Base-by-base conservation (phyloP, 2,329 filamentous ascomycete genomes). In the Colletotrichum cuscutae region DNA sequence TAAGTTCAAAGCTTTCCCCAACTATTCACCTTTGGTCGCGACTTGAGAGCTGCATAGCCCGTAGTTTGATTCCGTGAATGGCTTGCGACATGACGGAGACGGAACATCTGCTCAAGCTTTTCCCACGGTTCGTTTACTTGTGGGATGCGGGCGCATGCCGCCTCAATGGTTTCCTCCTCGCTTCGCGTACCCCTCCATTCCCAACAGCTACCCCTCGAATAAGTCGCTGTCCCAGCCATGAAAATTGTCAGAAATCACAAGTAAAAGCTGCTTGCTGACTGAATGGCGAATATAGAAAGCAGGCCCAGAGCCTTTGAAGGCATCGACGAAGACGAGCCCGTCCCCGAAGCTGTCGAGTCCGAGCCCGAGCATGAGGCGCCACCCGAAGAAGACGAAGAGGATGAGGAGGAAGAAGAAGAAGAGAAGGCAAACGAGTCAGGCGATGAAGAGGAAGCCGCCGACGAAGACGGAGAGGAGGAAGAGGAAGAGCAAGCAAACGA, bases 401-500 rank as follows among this genome's bases (percentile, higher is more conserved):
- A 86, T 62, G 83, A 85, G 65, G 84, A 86, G 63, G 86, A 88
- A 54, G 85, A 88, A 9, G 86, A 86, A 73, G 82, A 80, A 37
- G 80, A 77, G 56, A 81, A 80, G 74, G 79, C 78, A 53, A 84
- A 82, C 71, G 79, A 77, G 73, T 80, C 78, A 24, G 81, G 83
- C 56, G 82, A 84, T 11, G 84, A 85, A 24, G 87, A 89, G 59
- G 87, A 82, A 57, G 82, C 83, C 13, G 84, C 85, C n/a, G 87
- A 89, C 57, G 87, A 86, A 8, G 82, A 80, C 58, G 85, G 86
- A 49, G 84, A 83, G 53, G 88, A 89, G 64, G 82, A 83, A 67
- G 89, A 90, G 76, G 86, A 84, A 42, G 89, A 89, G 72, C 83
- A 84, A 26, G 86, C 85, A 52, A 83, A 82, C 57, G 82, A 83